Base-by-base conservation (phyloP, 2,329 filamentous ascomycete species). In the Curvularia lunata region DNA sequence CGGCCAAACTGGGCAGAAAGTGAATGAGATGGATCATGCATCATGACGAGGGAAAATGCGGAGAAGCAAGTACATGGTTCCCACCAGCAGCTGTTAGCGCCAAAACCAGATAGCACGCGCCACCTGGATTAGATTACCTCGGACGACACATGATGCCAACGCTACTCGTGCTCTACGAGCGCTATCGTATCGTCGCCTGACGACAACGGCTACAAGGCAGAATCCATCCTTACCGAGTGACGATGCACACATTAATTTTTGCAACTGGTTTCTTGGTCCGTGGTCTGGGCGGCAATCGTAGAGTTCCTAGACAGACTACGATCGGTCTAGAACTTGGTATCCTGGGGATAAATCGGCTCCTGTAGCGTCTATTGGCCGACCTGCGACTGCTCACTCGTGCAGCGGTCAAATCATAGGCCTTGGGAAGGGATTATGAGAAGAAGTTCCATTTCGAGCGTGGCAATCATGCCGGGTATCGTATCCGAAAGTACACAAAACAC, bases 401-500 rank as follows among this genome's bases (percentile, higher is more conserved):
- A 28, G 18, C 23, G 5, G 25, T 27, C 3, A 27, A 27, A 16
- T 9, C 21, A 27, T 25, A 25, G 21, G n/a, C 12, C 27, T 45
- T 13, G 19, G 19, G 8, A 5, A n/a, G 23, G 13, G 34, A 16
- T 10, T n/a, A 12, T 38, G 28, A 48, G 16, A 48, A 46, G 18
- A 52, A 52, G 48, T 21, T 45, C 28, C 37, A 48, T 49, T 49
- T 38, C 16, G 48, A 48, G 34, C 4, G 53, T 59, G 56, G 56
- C 56, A 18, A 45, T 40, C 12, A 48, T 56, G 56, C 56, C 56
- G 56, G 56, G 56, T 59, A 59, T 59, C 56, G 41, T 56, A 48
- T 49, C 51, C 21, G 32, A 60, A 54, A 50, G 32, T 54, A 48
- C 51, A 48, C 27, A 53, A 48, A 38, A 49, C n/a, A 18, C 37